Conservation (phyloP, 805 yeast genomes). For the Monosporozyma solicola region DNA sequence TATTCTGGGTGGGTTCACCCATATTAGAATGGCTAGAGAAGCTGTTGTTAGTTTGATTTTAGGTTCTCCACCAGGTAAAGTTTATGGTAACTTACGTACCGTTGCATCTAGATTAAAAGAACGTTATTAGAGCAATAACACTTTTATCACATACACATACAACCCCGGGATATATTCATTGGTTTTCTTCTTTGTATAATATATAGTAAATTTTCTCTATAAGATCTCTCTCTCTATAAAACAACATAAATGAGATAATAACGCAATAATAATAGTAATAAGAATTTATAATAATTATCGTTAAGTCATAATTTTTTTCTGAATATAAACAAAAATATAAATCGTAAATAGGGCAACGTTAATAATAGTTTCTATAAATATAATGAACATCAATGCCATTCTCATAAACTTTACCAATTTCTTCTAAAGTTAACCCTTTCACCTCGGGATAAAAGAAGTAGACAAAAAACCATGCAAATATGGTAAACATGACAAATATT, state of each 20-base stretch:
- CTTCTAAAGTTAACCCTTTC: slow-evolving; percentile 36
- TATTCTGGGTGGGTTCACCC: slow-evolving; percentile 93
- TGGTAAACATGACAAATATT: slow-evolving; percentile 28
- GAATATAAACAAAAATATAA: neutral
- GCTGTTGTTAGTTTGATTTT: slow-evolving; percentile 89
- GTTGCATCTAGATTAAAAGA: slow-evolving; percentile 97
- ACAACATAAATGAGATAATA: neutral
- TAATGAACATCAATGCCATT: slow-evolving; percentile 34
- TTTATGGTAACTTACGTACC: slow-evolving; percentile 92
- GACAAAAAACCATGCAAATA: slow-evolving; percentile 34
- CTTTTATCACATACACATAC: neutral
- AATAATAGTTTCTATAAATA: slow-evolving; percentile 27
- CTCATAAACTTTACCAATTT: slow-evolving; percentile 33
- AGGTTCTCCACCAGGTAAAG: slow-evolving; percentile 98
- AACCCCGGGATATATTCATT: neutral
- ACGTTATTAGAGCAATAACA: slow-evolving; percentile 46
- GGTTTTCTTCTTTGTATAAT: neutral
- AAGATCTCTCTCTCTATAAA: neutral
- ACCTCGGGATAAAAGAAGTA: slow-evolving; percentile 38
- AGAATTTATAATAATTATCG: neutral
- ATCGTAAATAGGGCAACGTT: neutral
- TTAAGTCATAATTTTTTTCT: neutral
- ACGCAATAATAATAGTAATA: neutral
- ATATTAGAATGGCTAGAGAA: slow-evolving; percentile 97
- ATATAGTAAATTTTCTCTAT: neutral